Conservation (phyloP, 1,284 basidiomycete genomes). For the Sparassis latifolia region DNA sequence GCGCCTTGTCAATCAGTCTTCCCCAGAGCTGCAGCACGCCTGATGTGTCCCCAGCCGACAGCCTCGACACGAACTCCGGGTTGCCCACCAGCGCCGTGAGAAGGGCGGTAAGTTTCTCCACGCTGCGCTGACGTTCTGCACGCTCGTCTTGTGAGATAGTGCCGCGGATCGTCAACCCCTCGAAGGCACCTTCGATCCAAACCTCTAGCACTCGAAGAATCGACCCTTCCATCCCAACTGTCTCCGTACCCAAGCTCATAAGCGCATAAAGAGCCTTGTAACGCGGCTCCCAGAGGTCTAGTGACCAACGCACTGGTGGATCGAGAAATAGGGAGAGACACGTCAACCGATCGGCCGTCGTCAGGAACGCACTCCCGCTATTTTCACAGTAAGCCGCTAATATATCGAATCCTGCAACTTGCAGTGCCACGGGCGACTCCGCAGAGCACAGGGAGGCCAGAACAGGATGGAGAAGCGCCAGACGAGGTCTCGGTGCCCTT, state of each 20-base stretch:
- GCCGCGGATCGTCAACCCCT: slow-evolving; percentile 38
- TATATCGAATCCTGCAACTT: slow-evolving; percentile 65
- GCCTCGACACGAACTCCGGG: slow-evolving; percentile 46
- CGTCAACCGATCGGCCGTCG: slow-evolving; percentile 50
- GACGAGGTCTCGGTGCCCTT: slow-evolving; percentile 19
- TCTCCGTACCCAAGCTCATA: slow-evolving; percentile 48
- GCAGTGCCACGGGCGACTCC: slow-evolving; percentile 46
- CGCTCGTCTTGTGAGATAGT: slow-evolving; percentile 35
- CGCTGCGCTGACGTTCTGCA: slow-evolving; percentile 52
- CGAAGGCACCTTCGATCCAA: slow-evolving; percentile 62
- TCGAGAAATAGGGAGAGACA: slow-evolving; percentile 58
- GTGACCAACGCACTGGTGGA: slow-evolving; percentile 39
- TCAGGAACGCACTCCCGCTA: slow-evolving; percentile 35
- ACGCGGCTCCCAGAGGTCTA: slow-evolving; percentile 63
- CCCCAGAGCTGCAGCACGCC: slow-evolving; percentile 54
- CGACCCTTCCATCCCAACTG: slow-evolving; percentile 56
- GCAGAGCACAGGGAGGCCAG: slow-evolving; percentile 49
- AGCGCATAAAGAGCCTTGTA: slow-evolving; percentile 60
- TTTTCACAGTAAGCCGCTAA: slow-evolving; percentile 61
- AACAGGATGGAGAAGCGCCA: slow-evolving; percentile 42
- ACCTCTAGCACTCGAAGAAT: slow-evolving; percentile 47
- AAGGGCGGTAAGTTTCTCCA: slow-evolving; percentile 52
- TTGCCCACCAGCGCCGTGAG: slow-evolving; percentile 44
- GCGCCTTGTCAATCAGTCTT: slow-evolving; percentile 45
- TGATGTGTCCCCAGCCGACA: slow-evolving; percentile 49